These are phyloP conservation scores for Ceratocystis diversiconidia DNA, from an alignment of 2,329 filamentous ascomycete genomes.

Conservation along the genomic window DNA sequence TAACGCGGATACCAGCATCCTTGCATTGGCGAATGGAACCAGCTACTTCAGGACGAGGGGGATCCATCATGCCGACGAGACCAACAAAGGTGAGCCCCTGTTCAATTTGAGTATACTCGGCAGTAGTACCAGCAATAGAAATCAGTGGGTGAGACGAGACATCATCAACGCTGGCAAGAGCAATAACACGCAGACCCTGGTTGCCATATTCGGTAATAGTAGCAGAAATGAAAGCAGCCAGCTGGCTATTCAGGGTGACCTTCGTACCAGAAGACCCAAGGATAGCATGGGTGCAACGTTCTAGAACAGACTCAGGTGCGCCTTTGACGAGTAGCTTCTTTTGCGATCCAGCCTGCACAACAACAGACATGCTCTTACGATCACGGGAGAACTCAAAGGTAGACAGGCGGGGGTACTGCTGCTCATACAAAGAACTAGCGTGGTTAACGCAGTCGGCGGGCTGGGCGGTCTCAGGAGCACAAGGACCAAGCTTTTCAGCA, in stretches of 20 bases:
- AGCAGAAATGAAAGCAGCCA: conserved; percentile 55
- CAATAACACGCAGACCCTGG: conserved; percentile 84
- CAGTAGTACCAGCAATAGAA: conserved; percentile 61
- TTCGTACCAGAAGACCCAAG: conserved; percentile 66
- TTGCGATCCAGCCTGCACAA: conserved; percentile 55
- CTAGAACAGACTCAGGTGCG: conserved; percentile 84
- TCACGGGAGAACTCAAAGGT: conserved; percentile 97
- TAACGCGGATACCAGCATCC: conserved; percentile 85
- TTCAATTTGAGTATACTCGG: conserved; percentile 76
- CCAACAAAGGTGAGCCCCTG: conserved; percentile 90
- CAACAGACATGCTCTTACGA: conserved; percentile 97
- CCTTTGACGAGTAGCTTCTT: conserved; percentile 90
- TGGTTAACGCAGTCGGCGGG: conserved; percentile 59
- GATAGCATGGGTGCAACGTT: conserved; percentile 73
- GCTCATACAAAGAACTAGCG: conserved; percentile 74
- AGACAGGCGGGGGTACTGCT: conserved; percentile 56
- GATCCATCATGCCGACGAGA: conserved; percentile 91
- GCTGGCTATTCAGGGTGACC: conserved; percentile 54
- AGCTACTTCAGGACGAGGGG: conserved; percentile 82
- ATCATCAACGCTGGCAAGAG: conserved; percentile 71
- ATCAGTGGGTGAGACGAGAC: conserved; percentile 56
- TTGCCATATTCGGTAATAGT: conserved; percentile 87
- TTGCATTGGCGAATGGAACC: conserved; percentile 77
- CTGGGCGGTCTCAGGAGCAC: conserved; percentile 40
- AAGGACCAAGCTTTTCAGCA: conserved; percentile 86